phyloP scores from a whole-genome alignment of 2,329 filamentous ascomycete genomes.

The Fusarium newnesense region DNA sequence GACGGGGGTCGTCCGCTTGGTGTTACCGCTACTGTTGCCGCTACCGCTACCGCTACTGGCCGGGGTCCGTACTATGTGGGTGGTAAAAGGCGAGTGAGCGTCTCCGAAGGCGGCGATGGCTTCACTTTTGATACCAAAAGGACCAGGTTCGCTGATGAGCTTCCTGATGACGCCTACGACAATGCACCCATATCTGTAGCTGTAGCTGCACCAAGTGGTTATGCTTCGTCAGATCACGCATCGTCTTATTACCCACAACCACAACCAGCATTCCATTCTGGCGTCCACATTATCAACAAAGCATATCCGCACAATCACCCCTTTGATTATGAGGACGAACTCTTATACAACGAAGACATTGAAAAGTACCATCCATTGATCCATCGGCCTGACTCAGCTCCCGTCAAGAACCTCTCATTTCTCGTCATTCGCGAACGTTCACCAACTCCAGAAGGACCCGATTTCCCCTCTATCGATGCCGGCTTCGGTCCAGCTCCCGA shows the following conservation, averaged over 20 bases:
- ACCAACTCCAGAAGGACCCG: conserved; percentile 38
- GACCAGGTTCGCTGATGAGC: conserved; percentile 31
- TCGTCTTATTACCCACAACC: conserved; percentile 7
- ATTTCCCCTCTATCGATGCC: conserved; percentile 26
- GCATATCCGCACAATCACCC: conserved; percentile 10
- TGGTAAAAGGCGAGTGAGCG: conserved; percentile 54
- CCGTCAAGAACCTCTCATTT: conserved; percentile 50
- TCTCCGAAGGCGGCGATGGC: conserved; percentile 48
- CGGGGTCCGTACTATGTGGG: conserved; percentile 46
- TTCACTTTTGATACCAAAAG: conserved; percentile 41
- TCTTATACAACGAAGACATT: conserved; percentile 23
- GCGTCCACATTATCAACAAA: conserved; percentile 19
- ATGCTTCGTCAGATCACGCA: conserved; percentile 3
- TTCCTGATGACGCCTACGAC: conserved; percentile 27
- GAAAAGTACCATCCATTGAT: conserved; percentile 25
- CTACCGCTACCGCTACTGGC: conserved; percentile 29
- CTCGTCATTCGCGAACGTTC: conserved; percentile 52
- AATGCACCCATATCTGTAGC: conserved; percentile 4
- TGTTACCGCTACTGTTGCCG: conserved; percentile 36
- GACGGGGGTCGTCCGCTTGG: conserved; percentile 46
- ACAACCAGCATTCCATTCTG: background rate
- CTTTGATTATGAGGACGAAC: conserved; percentile 20
- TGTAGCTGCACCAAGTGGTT: conserved; percentile 15
- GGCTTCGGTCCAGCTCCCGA: conserved; percentile 26
- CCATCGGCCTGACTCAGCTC: conserved; percentile 41